Base-by-base conservation (phyloP, 331 rosid species). In the Arachis monticola region DNA sequence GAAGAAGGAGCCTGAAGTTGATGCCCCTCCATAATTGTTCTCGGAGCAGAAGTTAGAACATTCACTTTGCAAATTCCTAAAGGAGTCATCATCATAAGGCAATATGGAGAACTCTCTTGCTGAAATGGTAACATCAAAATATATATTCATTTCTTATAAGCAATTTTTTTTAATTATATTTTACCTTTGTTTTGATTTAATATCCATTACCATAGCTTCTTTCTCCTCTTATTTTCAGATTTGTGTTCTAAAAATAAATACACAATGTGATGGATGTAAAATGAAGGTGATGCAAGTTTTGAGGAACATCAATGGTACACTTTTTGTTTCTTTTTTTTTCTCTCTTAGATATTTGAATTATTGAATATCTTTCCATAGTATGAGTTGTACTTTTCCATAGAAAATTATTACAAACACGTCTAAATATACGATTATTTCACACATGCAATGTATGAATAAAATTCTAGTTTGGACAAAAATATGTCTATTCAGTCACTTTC, bases 191-290 rank as follows among this genome's bases (percentile, higher is more conserved):
- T 13, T 27, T 57, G 17, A 14, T n/a, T 10, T 44, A 47, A 31
- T 38, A 62, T 55, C 40, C 17, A 64, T 55, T 47, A 10, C 42
- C 5, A 32, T 10, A 7, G n/a, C 53, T 52, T 7, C 2, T 72
- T 44, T 7, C 51, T 9, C n/a, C 62, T 50, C 62, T 70, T 63
- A 55, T 64, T 76, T 59, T 38, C 82, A 79, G 88, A 71, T 30
- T 38, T 85, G 90, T 80, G 69, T 71, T 74, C 75, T 85, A 42
- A 85, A 67, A 64, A 69, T 79, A 44, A 83, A 82, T 56, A 38
- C 80, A 14, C 64, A 72, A 8, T 88, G 92, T 58, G 79, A 74
- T 64, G 68, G 12, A 47, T 88, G 92, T 73, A 83, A 60, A 70
- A 60, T 17, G 3, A 77, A 81, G 59, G 73, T 83, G 69, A 67